Conservation (phyloP, 208 protist genomes). For the Jaenimonas drosophilae region DNA sequence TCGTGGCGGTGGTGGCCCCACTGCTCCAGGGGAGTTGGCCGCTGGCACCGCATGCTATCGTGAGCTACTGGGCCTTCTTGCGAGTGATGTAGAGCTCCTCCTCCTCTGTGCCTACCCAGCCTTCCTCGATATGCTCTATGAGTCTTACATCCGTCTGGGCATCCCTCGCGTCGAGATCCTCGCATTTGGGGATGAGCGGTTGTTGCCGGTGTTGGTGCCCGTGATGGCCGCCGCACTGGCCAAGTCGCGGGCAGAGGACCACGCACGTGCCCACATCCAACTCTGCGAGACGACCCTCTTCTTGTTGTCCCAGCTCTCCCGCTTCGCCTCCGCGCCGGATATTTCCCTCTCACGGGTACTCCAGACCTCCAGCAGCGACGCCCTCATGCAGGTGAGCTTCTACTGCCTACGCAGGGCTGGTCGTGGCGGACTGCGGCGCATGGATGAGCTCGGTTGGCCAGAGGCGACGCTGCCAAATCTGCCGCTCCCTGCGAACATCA, state of each 20-base stretch:
- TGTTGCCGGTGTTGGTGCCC: slow-evolving; percentile 25
- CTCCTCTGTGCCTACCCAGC: slow-evolving; percentile 47
- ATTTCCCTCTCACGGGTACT: slow-evolving; percentile 10
- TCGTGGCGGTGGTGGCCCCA: no score
- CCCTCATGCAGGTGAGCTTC: slow-evolving; percentile 30
- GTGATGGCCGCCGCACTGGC: slow-evolving; percentile 9
- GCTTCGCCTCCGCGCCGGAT: slow-evolving; percentile 17
- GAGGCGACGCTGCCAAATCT: slow-evolving; percentile 7
- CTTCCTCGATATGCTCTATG: slow-evolving; percentile 41
- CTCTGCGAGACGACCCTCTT: slow-evolving; percentile 48
- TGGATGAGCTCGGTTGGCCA: no score
- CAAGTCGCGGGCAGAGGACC: background rate
- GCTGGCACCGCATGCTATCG: background rate
- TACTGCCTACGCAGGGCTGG: slow-evolving; percentile 44
- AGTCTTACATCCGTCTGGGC: slow-evolving; percentile 17
- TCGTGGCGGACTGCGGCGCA: slow-evolving; percentile 11
- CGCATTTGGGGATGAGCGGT: slow-evolving; percentile 16
- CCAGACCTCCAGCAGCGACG: slow-evolving; percentile 15
- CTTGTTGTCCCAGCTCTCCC: slow-evolving; percentile 28
- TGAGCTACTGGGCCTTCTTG: slow-evolving; percentile 15
- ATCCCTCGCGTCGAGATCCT: slow-evolving; percentile 15
- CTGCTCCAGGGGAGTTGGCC: no score
- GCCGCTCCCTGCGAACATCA: slow-evolving; percentile 11
- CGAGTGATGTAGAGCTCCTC: slow-evolving; percentile 28
- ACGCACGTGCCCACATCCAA: slow-evolving; percentile 31